A percentile compares a stretch with the other conserved stretches of the same genome.
Evolutionary conservation across 2,329 filamentous ascomycete genomes (phyloP).

Genomic region (Venturia effusa): DNA sequence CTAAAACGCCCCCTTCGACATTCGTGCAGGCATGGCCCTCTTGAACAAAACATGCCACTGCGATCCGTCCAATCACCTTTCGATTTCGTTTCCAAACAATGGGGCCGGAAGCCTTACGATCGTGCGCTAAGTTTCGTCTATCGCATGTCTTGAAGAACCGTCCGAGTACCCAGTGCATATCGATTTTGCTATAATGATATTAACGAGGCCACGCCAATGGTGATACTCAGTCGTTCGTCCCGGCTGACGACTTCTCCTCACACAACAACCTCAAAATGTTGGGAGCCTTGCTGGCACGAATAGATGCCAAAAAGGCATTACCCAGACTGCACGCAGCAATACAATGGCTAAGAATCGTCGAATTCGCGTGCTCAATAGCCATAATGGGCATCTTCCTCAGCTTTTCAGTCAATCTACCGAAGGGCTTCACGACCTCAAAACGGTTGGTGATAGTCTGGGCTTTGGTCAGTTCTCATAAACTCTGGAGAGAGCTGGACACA

Average conservation of each 20-base stretch:
- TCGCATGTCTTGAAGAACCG: not conserved
- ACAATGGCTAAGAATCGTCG: constrained; percentile 1
- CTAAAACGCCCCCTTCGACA: constrained; percentile 1
- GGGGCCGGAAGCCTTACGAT: not conserved
- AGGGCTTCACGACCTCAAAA: constrained; percentile 3
- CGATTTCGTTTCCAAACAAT: not conserved
- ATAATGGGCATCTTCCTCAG: constrained; percentile 4
- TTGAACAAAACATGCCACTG: not conserved
- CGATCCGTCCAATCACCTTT: not conserved
- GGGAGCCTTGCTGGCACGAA: not conserved
- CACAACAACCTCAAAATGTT: not conserved
- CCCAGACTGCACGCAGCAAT: not conserved
- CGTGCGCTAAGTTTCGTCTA: constrained; percentile 1
- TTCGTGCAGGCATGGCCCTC: constrained; percentile 1
- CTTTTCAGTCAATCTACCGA: not conserved
- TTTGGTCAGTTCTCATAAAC: not conserved
- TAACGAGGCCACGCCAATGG: not conserved
- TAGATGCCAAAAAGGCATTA: not conserved
- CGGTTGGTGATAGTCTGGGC: not conserved
- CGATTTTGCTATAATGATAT: not conserved
- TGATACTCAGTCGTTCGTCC: not conserved
- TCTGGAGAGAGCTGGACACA: not conserved
- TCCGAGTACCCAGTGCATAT: not conserved
- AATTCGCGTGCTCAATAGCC: not conserved
- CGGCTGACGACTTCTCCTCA: not conserved